Percentiles rank a stretch among this genome's conserved stretches.
phyloP scores from a whole-genome alignment of 768 basidiomycete species.

The Mycena kentingensis region DNA sequence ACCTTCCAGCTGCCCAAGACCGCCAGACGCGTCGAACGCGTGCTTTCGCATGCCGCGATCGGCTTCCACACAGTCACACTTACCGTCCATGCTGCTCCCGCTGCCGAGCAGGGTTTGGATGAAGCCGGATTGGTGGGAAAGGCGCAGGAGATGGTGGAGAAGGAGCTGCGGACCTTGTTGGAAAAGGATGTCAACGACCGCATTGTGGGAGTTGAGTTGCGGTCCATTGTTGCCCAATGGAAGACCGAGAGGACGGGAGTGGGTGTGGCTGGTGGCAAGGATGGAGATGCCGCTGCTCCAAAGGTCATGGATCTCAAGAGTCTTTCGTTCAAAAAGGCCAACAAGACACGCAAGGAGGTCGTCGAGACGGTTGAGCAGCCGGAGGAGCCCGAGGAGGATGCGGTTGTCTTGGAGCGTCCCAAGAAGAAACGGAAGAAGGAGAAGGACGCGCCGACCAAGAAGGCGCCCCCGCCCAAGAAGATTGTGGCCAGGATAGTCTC shows the following conservation, averaged over 20 bases:
- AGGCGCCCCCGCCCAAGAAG: conserved; percentile 31
- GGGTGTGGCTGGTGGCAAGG: conserved; percentile 25
- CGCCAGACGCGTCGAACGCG: conserved; percentile 68
- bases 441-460: conserved; percentile 31
- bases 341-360: conserved; percentile 41
- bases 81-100: conserved; percentile 48
- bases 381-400: conserved; percentile 41
- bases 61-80: conserved; percentile 62
- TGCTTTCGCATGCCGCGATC: conserved; percentile 59
- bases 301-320: conserved; percentile 45
- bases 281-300: conserved; percentile 22
- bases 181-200: conserved; percentile 69
- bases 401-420: conserved; percentile 43
- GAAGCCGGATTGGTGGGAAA: conserved; percentile 53
- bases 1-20: conserved; percentile 67
- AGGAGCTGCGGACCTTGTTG: conserved; percentile 55
- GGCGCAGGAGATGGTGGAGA: conserved; percentile 57
- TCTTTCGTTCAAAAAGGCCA: conserved; percentile 52
- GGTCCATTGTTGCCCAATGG: conserved; percentile 55
- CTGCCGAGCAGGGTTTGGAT: conserved; percentile 49
- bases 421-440: conserved; percentile 65
- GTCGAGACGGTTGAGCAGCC: conserved; percentile 32
- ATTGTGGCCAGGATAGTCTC: conserved; percentile 34
- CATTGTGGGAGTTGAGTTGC: conserved; percentile 55
- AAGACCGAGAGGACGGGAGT: conserved; percentile 40